A percentile compares a stretch with the other conserved stretches of the same genome.
Evolutionary conservation across 1,284 basidiomycete species (phyloP).

Genomic region (Dichomitus squalens): DNA sequence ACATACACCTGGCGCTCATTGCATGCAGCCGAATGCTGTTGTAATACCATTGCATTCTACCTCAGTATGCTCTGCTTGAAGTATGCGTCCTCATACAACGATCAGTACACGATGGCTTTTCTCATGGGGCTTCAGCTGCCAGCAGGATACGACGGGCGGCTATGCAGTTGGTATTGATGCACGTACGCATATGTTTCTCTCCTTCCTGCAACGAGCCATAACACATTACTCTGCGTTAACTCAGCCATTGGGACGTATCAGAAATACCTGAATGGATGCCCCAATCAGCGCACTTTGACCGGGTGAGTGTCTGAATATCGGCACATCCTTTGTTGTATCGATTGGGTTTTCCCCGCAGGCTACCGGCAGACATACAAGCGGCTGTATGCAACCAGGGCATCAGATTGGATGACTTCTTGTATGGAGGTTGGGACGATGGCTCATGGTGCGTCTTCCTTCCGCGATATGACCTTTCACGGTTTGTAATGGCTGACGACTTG

Average conservation of each 20-base stretch:
- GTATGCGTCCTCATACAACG: neutral
- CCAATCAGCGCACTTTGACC: neutral
- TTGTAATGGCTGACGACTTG: too few relatives aligned
- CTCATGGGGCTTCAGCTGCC: conserved; percentile 13
- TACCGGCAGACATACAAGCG: conserved; percentile 8
- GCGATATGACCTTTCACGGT: neutral
- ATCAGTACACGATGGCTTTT: neutral
- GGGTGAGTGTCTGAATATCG: neutral
- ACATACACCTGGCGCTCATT: too few relatives aligned
- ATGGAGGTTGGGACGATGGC: conserved; percentile 16
- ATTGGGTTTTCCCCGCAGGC: neutral
- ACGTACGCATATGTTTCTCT: neutral
- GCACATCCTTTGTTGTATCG: too few relatives aligned
- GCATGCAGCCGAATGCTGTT: conserved; percentile 19
- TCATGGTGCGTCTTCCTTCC: conserved; percentile 10
- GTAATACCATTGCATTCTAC: conserved; percentile 22
- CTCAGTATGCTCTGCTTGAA: conserved; percentile 26
- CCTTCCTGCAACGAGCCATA: too few relatives aligned
- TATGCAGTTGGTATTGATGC: conserved; percentile 14
- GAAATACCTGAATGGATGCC: conserved; percentile 2
- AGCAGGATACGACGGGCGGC: conserved; percentile 6
- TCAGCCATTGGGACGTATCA: conserved; percentile 12
- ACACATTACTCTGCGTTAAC: neutral
- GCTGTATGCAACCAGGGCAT: conserved; percentile 19
- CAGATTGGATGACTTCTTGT: conserved; percentile 18